phyloP scores from a whole-genome alignment of 2,329 filamentous ascomycete species.

The Fusarium bulbicola region DNA sequence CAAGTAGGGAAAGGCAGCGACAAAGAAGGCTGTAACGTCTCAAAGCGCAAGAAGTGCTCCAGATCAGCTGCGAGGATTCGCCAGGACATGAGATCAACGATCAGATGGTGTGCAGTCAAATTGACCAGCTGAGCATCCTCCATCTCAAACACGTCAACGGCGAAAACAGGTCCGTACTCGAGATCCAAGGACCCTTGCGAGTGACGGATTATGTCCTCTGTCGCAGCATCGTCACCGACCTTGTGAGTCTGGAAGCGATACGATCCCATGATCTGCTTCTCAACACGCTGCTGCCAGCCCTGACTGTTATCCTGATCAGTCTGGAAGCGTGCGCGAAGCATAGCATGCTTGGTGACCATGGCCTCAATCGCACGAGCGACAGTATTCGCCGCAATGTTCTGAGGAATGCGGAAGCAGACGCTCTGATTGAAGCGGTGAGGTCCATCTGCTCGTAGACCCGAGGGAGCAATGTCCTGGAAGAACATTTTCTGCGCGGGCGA shows the following conservation, averaged over 20 bases:
- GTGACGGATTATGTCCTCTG: background rate
- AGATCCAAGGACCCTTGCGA: background rate
- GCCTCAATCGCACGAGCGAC: background rate
- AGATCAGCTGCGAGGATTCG: background rate
- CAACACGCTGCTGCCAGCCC: background rate
- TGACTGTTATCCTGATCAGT: background rate
- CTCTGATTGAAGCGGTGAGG: background rate
- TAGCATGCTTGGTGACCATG: background rate
- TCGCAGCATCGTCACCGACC: rapidly evolving
- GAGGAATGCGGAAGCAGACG: background rate
- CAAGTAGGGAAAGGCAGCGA: background rate
- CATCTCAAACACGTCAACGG: background rate
- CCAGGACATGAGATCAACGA: background rate
- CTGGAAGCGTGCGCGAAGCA: background rate
- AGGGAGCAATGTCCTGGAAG: background rate
- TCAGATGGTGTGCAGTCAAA: background rate
- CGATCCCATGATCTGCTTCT: background rate
- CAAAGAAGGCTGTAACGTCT: background rate
- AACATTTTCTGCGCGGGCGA: background rate
- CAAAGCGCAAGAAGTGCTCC: background rate
- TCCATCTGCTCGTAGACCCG: background rate
- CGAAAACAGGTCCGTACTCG: background rate
- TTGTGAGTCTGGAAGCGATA: background rate
- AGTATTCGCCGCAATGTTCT: rapidly evolving
- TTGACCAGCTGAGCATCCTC: background rate